Percentiles rank a stretch among this genome's conserved stretches.
Conservation (phyloP, 805 yeast species). For the Tetrapisispora namnaoensis region DNA sequence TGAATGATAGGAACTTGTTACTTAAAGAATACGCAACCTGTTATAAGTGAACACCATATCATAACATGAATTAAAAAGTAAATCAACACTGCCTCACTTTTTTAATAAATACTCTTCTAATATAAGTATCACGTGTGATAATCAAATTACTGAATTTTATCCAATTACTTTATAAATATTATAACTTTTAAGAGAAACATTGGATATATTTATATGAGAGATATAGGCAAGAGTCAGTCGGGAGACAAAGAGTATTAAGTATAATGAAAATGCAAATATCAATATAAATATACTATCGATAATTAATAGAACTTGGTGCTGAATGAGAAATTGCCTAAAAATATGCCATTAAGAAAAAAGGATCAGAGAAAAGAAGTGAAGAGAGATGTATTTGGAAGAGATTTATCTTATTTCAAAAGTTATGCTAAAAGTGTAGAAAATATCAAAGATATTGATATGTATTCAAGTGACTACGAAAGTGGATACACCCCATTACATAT, state of each 20-base stretch:
- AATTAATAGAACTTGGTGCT: no score
- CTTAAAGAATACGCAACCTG: no score
- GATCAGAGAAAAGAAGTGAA: conserved; percentile 7
- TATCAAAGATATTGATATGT: conserved; percentile 27
- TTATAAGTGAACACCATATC: no score
- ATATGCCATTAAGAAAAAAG: conserved; percentile 6
- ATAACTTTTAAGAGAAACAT: background rate
- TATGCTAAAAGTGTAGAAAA: conserved; percentile 10
- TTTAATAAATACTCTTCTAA: no score
- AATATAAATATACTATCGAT: background rate
- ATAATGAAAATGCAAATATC: background rate
- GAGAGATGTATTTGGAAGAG: conserved; percentile 65
- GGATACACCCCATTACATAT: conserved; percentile 78
- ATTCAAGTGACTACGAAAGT: conserved; percentile 55
- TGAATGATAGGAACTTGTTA: no score
- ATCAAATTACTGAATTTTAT: background rate
- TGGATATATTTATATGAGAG: background rate
- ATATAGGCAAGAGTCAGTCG: background rate
- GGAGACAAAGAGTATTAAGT: background rate
- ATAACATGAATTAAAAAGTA: no score
- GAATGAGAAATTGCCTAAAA: background rate
- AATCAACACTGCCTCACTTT: no score
- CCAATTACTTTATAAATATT: background rate
- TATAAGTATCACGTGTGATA: background rate
- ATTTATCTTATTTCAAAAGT: conserved; percentile 20